Evolutionary conservation across 306 rosid species (phyloP), one percentile per base, ranked within the genome.

Genomic region (Fagus crenata): DNA sequence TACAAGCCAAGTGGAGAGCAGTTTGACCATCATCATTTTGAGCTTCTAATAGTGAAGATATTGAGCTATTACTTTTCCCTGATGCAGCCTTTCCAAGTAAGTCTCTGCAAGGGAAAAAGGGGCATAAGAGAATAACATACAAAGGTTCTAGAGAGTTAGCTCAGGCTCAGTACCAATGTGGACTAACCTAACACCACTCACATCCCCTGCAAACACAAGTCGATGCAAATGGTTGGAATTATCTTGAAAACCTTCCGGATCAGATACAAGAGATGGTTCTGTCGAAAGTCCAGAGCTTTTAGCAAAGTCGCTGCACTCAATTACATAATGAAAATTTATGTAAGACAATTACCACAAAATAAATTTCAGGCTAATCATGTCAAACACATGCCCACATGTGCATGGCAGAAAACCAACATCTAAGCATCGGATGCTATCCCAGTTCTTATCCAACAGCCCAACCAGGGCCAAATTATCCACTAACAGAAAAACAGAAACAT

Each of bases 1-100:
- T 88, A 83, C 99, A 95, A 81, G 99, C 99, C 85, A 95, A 79
- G 83, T 95, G 99, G 68, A 95, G 97, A 76, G 97, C 99, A 14
- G 97, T 95, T 86, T 92, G 99, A 76, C 99, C 99, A 72, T 90
- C 97, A 63, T 87, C 88, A 87, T 92, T 89, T 86, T 89, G 97
- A 74, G 99, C 87, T 77, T 86, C 97, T 87, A 95, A 83, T n/a
- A 95, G 39, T 69, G 89, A 87, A 77, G 87, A 84, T 76, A 92
- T 76, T 78, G 84, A 83, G 71, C 77, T 75, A 81, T 81, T 84
- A 69, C 84, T 90, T 79, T 80, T 90, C 82, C 86, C 92, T 15
- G 85, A 82, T 42, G 89, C 88, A 81, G 92, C 91, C 89, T 82
- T 90, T 22, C 82, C 81, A 77, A 95, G 93, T 67, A 95, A 87